phyloP scores from a whole-genome alignment of 345 rosid genomes.

The Corchorus capsularis region DNA sequence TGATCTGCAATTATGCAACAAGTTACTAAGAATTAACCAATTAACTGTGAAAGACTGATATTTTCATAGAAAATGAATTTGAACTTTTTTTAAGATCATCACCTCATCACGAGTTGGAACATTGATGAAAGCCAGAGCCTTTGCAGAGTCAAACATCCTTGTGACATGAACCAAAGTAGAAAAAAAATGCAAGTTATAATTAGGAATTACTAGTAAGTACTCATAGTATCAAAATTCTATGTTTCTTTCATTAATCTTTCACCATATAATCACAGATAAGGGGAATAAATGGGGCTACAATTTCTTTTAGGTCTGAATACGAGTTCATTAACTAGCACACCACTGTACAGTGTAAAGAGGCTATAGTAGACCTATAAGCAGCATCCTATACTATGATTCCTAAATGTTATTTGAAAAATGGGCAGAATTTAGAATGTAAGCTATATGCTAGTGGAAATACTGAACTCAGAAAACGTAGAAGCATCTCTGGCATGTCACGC shows the following conservation, averaged over 20 bases:
- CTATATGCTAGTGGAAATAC: not conserved
- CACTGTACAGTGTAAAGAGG: not conserved
- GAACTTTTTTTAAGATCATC: slow-evolving; percentile 22
- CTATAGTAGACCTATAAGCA: not conserved
- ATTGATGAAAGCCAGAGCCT: slow-evolving; percentile 80
- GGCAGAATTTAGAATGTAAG: not conserved
- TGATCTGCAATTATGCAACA: slow-evolving; percentile 47
- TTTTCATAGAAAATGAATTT: not conserved
- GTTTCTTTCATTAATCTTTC: not conserved
- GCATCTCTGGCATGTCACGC: not conserved
- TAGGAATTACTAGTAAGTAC: not conserved
- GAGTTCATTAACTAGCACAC: not conserved
- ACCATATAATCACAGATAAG: not conserved
- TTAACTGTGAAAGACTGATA: not conserved
- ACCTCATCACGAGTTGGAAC: slow-evolving; percentile 81
- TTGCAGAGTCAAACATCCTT: slow-evolving; percentile 88
- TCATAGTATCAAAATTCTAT: not conserved
- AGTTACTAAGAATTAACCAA: slow-evolving; percentile 16
- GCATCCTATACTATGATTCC: not conserved
- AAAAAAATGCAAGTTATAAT: not conserved
- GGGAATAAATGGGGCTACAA: not conserved
- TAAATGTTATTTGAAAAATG: not conserved
- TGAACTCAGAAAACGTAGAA: not conserved
- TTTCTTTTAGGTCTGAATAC: not conserved
- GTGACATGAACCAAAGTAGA: slow-evolving; percentile 20